Evolutionary conservation across 345 rosid genomes (phyloP), one percentile per base, ranked within the genome.

Genomic region (Salix dunnii): DNA sequence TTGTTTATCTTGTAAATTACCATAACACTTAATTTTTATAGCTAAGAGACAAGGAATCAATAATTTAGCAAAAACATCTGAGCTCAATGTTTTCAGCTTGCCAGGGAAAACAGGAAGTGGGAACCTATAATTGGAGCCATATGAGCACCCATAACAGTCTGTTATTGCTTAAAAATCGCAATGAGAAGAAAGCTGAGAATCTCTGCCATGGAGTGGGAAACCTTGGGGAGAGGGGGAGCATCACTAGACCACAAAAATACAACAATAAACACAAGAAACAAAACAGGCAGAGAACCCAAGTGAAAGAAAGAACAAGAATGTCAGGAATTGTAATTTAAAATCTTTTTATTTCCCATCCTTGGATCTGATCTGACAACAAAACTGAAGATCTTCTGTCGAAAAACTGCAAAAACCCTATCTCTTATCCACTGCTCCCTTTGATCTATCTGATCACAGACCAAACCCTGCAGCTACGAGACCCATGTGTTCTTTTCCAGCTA

Each of bases 401-500:
- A 71, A 70, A 49, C 79, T 77, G 84, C 85, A 79, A 82, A 74
- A 72, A 21, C 49, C 36, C 61, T 51, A 68, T 77, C 84, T 88
- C 77, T 82, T 85, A 84, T 62, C 42, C 81, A 63, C 55, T 83
- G 83, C 77, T 74, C 71, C 78, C 75, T 63, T 74, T 40, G 8
- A 73, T 83, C 85, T 72, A 72, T 76, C 82, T 82, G 78, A 82
- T 81, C 82, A 72, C 83, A 76, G 80, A 85, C 85, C 79, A 80
- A 65, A 49, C 78, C 38, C 84, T 85, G 84, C 38, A 85, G 75
- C 4, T 60, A 21, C 70, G 83, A 73, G 74, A 74, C 77, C 83
- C 79, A 53, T 66, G 72, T 81, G 80, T 84, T 77, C 72, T 76
- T 76, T 83, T 81, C 81, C 91, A 88, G 91, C 89, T 87, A 86